phyloP scores from a whole-genome alignment of 345 rosid genomes.

The Pistacia atlantica region DNA sequence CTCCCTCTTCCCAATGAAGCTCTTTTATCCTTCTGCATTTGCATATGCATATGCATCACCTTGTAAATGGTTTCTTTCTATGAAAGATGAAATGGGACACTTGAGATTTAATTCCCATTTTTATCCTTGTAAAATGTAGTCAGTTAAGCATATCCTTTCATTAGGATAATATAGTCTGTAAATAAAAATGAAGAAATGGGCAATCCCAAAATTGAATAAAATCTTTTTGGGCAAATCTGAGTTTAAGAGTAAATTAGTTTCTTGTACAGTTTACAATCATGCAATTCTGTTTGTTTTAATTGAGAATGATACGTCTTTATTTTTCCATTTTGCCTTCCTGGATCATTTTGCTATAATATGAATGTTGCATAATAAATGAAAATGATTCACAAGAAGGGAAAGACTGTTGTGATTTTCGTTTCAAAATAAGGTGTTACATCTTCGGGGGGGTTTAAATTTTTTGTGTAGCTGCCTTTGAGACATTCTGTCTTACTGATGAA shows the following conservation, averaged over 20 bases:
- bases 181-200: not conserved
- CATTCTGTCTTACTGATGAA: not conserved
- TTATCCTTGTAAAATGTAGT: too few species aligned
- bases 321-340: slow-evolving; percentile 1
- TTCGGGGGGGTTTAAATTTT: not conserved
- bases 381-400: too few species aligned
- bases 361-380: not conserved
- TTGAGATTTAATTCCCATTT: not conserved
- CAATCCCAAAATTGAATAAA: not conserved
- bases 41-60: not conserved
- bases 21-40: too few species aligned
- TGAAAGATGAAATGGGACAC: not conserved
- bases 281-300: not conserved
- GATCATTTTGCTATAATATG: not conserved
- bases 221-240: not conserved
- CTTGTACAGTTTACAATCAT: not conserved
- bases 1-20: slow-evolving; percentile 18
- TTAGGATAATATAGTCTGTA: not conserved
- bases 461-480: not conserved
- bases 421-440: not conserved
- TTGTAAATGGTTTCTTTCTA: slow-evolving; percentile 1
- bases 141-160: too few species aligned
- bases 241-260: not conserved
- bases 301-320: not conserved
- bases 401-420: not conserved